Base-by-base conservation (phyloP, 2,329 filamentous ascomycete species). In the Pyricularia sp. region DNA sequence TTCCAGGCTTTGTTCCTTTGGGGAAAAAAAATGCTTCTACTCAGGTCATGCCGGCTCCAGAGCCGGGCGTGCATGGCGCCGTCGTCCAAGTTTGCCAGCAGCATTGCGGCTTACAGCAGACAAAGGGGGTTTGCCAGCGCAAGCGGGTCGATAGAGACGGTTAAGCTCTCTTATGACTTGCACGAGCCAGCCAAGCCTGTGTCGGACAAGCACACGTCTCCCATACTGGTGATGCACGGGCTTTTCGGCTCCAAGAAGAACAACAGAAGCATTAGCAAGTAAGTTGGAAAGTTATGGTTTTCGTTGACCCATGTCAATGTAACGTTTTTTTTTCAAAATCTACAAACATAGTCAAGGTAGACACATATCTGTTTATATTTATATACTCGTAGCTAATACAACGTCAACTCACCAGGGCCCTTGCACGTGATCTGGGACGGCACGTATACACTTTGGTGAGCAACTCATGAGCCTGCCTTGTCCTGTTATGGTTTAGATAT, bases 211-310 rank as follows among this genome's bases (percentile, higher is more conserved):
- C 79, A 80, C 70, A 77, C 79, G 42, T 75, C 81, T 58, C 92
- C 94, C 1, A 92, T 98, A 72, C 80, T 98, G 71, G 91, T 98
- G 73, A 87, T 98, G 75, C 94, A 98, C 77, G 94, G 95, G 0
- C 84, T 98, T 12, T 97, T 98, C 76, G 94, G 94, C 25, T 97
- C 92, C 55, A 97, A 96, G 82, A 93, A 92, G 82, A 98, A 98
- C 78, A 97, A 97, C 77, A 85, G 94, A 78, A 92, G 86, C 75
- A 95, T 98, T 71, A 96, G 93, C 90, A 97, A 93, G 94, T 97
- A 83, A 78, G 90, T 81, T 28, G 20, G 17, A 17, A 50, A 6
- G 42, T 20, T 17, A 10, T 50, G 42, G 42, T 7, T 50, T 42
- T 50, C 12, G 33, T 14, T 14, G 33, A 36, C 4, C 12, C 14